Evolutionary conservation across 768 basidiomycete genomes (phyloP), one percentile per base, ranked within the genome.

Genomic region (Russula compacta): DNA sequence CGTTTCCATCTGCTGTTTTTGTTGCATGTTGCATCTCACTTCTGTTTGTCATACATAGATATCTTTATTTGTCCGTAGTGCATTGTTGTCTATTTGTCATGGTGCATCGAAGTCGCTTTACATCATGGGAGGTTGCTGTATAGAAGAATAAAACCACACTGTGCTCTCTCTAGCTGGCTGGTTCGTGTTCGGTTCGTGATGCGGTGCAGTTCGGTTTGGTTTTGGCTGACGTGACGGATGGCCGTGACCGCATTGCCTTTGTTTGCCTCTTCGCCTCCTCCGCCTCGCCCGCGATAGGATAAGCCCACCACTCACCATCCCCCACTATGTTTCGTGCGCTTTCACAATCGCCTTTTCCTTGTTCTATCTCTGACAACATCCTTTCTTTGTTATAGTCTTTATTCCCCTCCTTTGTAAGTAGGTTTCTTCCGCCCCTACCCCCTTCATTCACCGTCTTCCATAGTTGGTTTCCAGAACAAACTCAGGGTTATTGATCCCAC

Each of bases 391-490:
- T 35, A n/a, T 53, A 76, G 74, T 75, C 58, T 76, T 70, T 56
- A 33, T 76, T 10, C 75, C 75, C 40, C 67, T 75, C 48, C 61
- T 74, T 19, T 73, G 75, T 76, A 55, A 33, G 61, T 58, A 55
- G 70, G 63, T 17, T 36, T 33, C 10, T 43, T 42, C 32, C 36
- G 43, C 60, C 38, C 32, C 40, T n/a, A 12, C 17, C 17, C 35
- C 40, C 43, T 29, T 59, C 11, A 44, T 39, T 57, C 24, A 47
- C 17, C 53, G 65, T 42, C 66, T 63, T 47, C 54, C 53, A 14
- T 66, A 90, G 88, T 87, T 67, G 87, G 87, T 47, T 85, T 85
- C 71, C 78, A 81, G 56, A 83, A 81, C 36, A 81, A 73, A 64
- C 67, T 86, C 63, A 82, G 80, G 63, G 77, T 83, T 10, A 78